phyloP scores from a whole-genome alignment of 768 basidiomycete species.

The Mycena alexandri region DNA sequence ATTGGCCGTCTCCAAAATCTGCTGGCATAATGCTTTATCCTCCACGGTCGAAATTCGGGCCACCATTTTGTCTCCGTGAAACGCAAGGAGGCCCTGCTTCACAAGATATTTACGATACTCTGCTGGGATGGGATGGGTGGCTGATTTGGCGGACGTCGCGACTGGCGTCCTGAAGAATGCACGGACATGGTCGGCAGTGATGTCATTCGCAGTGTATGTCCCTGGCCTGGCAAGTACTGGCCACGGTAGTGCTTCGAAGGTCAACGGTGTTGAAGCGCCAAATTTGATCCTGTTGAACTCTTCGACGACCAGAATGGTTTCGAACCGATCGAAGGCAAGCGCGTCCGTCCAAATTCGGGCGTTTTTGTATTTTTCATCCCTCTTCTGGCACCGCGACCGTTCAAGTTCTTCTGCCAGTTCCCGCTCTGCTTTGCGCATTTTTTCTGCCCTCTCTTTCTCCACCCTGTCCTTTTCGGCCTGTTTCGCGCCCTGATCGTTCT shows the following conservation, averaged over 20 bases:
- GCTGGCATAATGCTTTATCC: neutral
- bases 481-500: too few species aligned
- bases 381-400: conserved; percentile 7
- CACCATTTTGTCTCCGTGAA: conserved; percentile 19
- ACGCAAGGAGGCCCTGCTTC: conserved; percentile 13
- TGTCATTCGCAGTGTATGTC: neutral
- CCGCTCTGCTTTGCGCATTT: too few species aligned
- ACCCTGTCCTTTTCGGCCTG: too few species aligned
- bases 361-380: conserved; percentile 6
- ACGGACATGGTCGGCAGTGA: conserved; percentile 1
- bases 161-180: neutral
- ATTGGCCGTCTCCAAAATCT: neutral
- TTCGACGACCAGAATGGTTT: conserved; percentile 3
- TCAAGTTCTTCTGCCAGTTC: too few species aligned
- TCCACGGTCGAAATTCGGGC: conserved; percentile 2
- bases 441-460: too few species aligned
- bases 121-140: neutral
- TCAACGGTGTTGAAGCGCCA: conserved; percentile 11
- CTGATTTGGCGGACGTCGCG: neutral
- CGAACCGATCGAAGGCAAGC: conserved; percentile 12
- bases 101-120: conserved; percentile 7
- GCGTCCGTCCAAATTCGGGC: neutral
- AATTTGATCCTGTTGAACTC: conserved; percentile 15
- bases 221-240: neutral
- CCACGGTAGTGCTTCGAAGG: conserved; percentile 20